Evolutionary conservation across 2,329 filamentous ascomycete genomes (phyloP).

Genomic region (Salinomyces thailandicus): DNA sequence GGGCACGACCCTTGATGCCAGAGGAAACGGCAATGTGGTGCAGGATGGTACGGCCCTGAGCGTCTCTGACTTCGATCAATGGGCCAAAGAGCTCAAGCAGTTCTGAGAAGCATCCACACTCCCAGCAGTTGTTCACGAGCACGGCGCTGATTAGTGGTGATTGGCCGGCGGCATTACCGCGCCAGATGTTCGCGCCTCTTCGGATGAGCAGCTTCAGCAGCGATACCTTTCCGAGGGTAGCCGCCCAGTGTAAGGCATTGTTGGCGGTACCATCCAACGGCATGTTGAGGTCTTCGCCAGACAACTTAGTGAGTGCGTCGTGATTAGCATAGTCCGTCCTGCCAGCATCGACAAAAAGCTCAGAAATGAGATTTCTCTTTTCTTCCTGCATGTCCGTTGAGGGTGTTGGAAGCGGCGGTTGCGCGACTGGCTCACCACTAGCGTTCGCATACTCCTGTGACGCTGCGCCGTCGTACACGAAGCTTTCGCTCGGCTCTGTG

Average conservation of each 20-base stretch:
- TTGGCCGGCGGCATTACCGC: slow-evolving; percentile 81
- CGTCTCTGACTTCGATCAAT: slow-evolving; percentile 82
- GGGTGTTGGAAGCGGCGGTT: slow-evolving; percentile 54
- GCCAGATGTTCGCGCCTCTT: slow-evolving; percentile 75
- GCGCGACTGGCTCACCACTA: slow-evolving; percentile 47
- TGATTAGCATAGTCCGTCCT: slow-evolving; percentile 62
- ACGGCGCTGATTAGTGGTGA: slow-evolving; percentile 89
- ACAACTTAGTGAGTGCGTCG: slow-evolving; percentile 65
- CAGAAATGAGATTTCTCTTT: slow-evolving; percentile 72
- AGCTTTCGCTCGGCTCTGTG: slow-evolving; percentile 71
- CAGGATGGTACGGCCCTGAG: slow-evolving; percentile 79
- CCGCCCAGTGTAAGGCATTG: slow-evolving; percentile 91
- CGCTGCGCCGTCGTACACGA: slow-evolving; percentile 47
- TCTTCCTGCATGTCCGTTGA: slow-evolving; percentile 57
- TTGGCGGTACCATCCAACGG: slow-evolving; percentile 83
- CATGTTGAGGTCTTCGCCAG: slow-evolving; percentile 74
- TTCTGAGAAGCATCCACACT: slow-evolving; percentile 81
- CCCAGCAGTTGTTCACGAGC: slow-evolving; percentile 86
- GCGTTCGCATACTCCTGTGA: slow-evolving; percentile 28
- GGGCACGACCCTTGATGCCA: slow-evolving; percentile 83
- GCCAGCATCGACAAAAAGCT: slow-evolving; percentile 53
- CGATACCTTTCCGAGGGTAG: slow-evolving; percentile 76
- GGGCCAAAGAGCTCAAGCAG: slow-evolving; percentile 78
- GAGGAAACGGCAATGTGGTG: slow-evolving; percentile 96
- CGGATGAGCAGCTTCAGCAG: slow-evolving; percentile 71